Base-by-base conservation (phyloP, 2,329 filamentous ascomycete genomes). In the Coniochaeta pulveracea region DNA sequence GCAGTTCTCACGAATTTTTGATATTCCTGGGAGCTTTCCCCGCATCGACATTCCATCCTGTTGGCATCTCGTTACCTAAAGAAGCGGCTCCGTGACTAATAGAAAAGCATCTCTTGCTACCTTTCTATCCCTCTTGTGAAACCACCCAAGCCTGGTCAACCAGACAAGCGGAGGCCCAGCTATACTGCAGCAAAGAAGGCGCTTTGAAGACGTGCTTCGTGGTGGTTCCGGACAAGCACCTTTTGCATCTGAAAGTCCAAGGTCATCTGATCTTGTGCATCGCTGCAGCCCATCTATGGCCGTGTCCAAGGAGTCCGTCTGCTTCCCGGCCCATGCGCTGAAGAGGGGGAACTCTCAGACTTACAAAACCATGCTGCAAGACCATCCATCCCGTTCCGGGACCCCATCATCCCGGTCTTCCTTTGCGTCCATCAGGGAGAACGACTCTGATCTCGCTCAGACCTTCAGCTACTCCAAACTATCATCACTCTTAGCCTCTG, bases 401-500 rank as follows among this genome's bases (percentile, higher is more conserved):
- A 49, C 55, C 30, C 54, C 54, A 34, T 50, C 49, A 37, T 52
- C 51, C 40, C 66, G 71, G 38, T 67, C 68, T 19, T 76, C 72
- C 37, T 76, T 76, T 55, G 76, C 72, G 19, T 76, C 72, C 28
- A 70, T 76, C 38, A 63, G 72, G 39, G 72, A 76, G 57, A 66
- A 69, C 50, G 69, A 73, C 47, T 61, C 64, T 43, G 66, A 68
- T 39, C 54, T 76, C 19, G 65, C 69, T 36, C 75, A 80, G 57
- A 70, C 68, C 35, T 80, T 80, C 42, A 77, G 72, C 32, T 65
- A 65, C 34, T 69, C 70, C 48, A 78, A 76, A 52, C 56, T 76
- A 40, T 78, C 74, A 22, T 72, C 69, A 35, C 76, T 75, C 46
- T 60, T 60, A 28, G 43, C 45, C 18, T 54, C 57, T 36, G 51